Evolutionary conservation across 345 rosid genomes (phyloP), one percentile per base, ranked within the genome.

Genomic region (Gossypium rotundifolium): DNA sequence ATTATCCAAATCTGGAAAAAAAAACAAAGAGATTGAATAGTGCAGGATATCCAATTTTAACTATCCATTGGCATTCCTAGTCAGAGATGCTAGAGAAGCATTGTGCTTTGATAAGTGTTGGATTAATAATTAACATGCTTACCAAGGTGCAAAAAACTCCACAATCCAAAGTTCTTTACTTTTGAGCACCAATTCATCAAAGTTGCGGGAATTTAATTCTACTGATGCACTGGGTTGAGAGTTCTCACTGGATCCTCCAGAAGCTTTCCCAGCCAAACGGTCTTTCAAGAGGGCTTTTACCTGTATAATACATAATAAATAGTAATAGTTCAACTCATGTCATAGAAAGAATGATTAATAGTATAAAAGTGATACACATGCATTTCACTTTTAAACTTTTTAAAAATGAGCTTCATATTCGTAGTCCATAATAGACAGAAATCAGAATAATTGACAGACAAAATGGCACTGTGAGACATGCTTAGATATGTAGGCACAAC

Each of bases 81-180:
- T 17, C 23, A 54, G 8, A 6, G 58, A 60, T 46, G 20, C 1
- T 29, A 33, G 27, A 17, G 7, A 60, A 18, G 61, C 20, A 5
- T 20, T 33, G 23, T 51, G 42, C 42, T 13, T 33, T 52, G 58
- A 62, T 7, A 3, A 29, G 17, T 53, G 12, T 18, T 27, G 22
- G 3, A 7, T 18, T 51, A 49, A 51, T 25, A 65, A 65, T 18
- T 33, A 58, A 64, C 62, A 44, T 14, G 73, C 91, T 77, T 86
- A 95, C 97, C 98, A 94, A 73, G 98, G 97, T 68, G 97, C 97
- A 70, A 92, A 92, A 78, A 94, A 92, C 81, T 94, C 98, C 78
- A 94, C 93, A 70, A 94, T 76, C 98, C 98, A 92, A 70, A 92
- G 92, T 17, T 92, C 91, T 84, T 90, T 90, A 82, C 97, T 90